A percentile compares a stretch with the other conserved stretches of the same genome.
Conservation (phyloP, 2,329 filamentous ascomycete species). For the Chaetomium olivaceum region DNA sequence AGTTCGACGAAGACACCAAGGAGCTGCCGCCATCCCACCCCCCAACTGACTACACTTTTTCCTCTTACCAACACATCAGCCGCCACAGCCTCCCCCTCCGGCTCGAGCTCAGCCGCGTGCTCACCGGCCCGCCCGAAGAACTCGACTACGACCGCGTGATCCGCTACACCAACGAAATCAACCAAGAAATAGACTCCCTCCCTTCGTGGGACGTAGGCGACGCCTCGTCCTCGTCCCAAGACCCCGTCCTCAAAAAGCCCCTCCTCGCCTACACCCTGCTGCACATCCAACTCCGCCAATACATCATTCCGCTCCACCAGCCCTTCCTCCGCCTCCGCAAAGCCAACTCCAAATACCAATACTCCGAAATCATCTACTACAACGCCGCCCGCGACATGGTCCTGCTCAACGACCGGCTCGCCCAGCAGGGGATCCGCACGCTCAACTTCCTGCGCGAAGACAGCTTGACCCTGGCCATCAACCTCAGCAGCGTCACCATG, state of each 20-base stretch:
- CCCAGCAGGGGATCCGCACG: conserved; percentile 58
- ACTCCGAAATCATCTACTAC: conserved; percentile 64
- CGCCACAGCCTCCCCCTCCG: conserved; percentile 58
- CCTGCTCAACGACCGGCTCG: conserved; percentile 61
- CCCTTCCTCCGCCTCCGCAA: conserved; percentile 61
- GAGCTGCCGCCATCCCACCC: conserved; percentile 54
- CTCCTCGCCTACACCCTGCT: conserved; percentile 61
- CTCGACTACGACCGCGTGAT: conserved; percentile 64
- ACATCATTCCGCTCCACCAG: conserved; percentile 62
- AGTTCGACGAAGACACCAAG: conserved; percentile 56
- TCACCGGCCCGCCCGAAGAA: conserved; percentile 56
- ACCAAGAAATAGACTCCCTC: conserved; percentile 60
- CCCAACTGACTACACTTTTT: conserved; percentile 56
- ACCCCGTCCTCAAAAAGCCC: conserved; percentile 50
- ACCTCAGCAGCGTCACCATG: conserved; percentile 62
- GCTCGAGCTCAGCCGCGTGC: conserved; percentile 57
- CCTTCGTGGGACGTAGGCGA: conserved; percentile 54
- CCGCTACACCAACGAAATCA: conserved; percentile 61
- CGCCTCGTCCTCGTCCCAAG: background rate
- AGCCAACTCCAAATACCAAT: conserved; percentile 61
- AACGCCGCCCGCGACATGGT: conserved; percentile 63
- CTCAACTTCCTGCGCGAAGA: conserved; percentile 63
- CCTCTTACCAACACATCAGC: conserved; percentile 59
- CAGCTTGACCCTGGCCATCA: conserved; percentile 60
- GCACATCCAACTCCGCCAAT: conserved; percentile 62